These are phyloP conservation scores for Myxozyma vanderwaltii DNA, from an alignment of 805 yeast species.

Conservation along the genomic window DNA sequence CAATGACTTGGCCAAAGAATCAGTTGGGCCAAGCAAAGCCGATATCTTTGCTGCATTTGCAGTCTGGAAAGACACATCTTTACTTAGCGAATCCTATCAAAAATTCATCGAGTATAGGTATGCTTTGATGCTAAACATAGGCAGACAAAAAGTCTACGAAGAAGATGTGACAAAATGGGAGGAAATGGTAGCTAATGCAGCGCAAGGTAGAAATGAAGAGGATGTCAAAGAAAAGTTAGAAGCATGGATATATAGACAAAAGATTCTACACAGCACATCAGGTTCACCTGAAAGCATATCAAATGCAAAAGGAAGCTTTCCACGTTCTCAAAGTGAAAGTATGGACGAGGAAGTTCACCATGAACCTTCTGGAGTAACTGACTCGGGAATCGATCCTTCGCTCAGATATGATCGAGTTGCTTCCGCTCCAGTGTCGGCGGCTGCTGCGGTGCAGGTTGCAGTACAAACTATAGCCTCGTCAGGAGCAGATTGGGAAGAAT, in stretches of 20 bases:
- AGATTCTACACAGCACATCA: slow-evolving; percentile 11
- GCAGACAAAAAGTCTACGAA: slow-evolving; percentile 9
- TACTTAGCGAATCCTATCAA: slow-evolving; percentile 4
- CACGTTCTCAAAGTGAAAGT: not conserved
- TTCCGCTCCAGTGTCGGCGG: slow-evolving; percentile 2
- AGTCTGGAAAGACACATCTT: not conserved
- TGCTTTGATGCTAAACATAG: slow-evolving; percentile 8
- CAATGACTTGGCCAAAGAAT: not conserved
- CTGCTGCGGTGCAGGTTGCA: slow-evolving; percentile 9
- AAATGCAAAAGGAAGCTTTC: not conserved
- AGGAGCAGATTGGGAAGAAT: not conserved
- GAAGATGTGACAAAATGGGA: slow-evolving; percentile 10
- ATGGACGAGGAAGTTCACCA: not conserved
- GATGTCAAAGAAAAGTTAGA: slow-evolving; percentile 9
- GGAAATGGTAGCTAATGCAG: slow-evolving; percentile 3
- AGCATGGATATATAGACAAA: slow-evolving; percentile 24
- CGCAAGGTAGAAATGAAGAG: slow-evolving; percentile 4
- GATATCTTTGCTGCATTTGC: slow-evolving; percentile 9
- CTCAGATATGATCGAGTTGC: not conserved
- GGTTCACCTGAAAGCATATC: slow-evolving; percentile 6
- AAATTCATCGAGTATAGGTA: not conserved
- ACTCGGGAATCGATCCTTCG: slow-evolving; percentile 10
- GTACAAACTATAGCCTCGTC: slow-evolving; percentile 1
- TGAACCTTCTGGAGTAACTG: not conserved
- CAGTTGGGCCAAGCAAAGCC: slow-evolving; percentile 1